Evolutionary conservation across 495 filamentous ascomycete species (phyloP).

Genomic region (Patellaria atrata): DNA sequence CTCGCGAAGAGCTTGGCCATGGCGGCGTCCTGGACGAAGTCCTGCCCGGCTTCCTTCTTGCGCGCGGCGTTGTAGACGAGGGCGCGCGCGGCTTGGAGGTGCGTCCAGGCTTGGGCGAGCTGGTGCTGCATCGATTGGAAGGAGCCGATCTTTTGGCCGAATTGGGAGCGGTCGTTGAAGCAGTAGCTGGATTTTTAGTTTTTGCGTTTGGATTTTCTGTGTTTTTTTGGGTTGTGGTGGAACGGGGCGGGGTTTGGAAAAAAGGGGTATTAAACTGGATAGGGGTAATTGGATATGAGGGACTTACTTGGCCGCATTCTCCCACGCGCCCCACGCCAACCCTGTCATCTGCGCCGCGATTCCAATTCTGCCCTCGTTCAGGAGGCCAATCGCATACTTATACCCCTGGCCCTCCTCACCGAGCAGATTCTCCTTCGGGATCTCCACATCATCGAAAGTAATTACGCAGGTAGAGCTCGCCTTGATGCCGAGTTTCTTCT

Average conservation of each 20-base stretch:
- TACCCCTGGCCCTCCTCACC: constrained; percentile 86
- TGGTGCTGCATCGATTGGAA: constrained; percentile 99
- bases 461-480: constrained; percentile 93
- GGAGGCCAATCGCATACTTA: constrained; percentile 89
- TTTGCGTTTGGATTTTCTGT: too few species aligned
- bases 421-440: constrained; percentile 74
- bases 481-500: constrained; percentile 96
- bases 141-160: constrained; percentile 78
- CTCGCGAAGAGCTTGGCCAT: constrained; percentile 96
- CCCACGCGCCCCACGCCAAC: constrained; percentile 84
- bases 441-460: constrained; percentile 92
- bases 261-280: too few species aligned
- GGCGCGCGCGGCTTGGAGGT: constrained; percentile 80
- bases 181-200: constrained; percentile 42
- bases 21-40: constrained; percentile 88
- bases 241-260: constrained; percentile 5
- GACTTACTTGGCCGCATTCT: constrained; percentile 74
- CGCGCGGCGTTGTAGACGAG: constrained; percentile 93
- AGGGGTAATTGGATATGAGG: too few species aligned
- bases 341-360: constrained; percentile 99
- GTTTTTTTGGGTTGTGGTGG: not conserved
- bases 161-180: constrained; percentile 98
- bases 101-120: constrained; percentile 87
- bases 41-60: constrained; percentile 93
- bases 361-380: constrained; percentile 96